Percentiles rank a stretch among this genome's conserved stretches.
phyloP scores from a whole-genome alignment of 2,329 filamentous ascomycete genomes.

The Pyrenophora teres region DNA sequence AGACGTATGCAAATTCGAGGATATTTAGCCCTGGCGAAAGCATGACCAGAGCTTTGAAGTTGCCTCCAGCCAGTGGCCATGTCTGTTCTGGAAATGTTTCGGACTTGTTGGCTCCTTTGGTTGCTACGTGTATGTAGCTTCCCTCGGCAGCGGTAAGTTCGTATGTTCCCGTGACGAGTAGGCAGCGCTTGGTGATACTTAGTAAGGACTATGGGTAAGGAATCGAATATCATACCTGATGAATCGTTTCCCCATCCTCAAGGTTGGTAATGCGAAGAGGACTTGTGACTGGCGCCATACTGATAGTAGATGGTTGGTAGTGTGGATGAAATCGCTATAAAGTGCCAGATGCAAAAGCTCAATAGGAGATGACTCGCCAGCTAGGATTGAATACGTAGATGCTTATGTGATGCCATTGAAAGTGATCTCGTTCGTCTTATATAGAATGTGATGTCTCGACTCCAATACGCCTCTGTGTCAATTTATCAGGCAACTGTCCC shows the following conservation, averaged over 20 bases:
- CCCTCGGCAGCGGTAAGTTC: conserved; percentile 16
- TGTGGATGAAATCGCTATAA: not conserved
- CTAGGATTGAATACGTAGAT: not conserved
- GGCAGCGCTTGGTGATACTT: conserved; percentile 25
- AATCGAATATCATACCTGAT: conserved; percentile 20
- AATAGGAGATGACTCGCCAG: not conserved
- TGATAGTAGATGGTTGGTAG: not conserved
- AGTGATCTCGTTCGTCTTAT: not conserved
- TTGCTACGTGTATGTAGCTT: conserved; percentile 29
- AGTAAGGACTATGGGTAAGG: not conserved
- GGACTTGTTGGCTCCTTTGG: conserved; percentile 18
- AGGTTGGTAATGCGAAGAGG: conserved; percentile 26
- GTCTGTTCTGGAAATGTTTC: conserved; percentile 34
- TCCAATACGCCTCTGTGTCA: not conserved
- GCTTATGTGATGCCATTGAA: not conserved
- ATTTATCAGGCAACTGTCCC: not conserved
- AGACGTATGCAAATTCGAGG: conserved; percentile 27
- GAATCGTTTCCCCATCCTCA: conserved; percentile 34
- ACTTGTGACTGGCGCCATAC: conserved; percentile 7
- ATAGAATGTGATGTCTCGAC: not conserved
- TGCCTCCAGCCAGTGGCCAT: conserved; percentile 44
- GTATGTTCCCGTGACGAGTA: conserved; percentile 38
- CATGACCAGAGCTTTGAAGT: conserved; percentile 41
- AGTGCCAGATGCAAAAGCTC: not conserved
- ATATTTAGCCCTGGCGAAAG: conserved; percentile 34